Base-by-base conservation (phyloP, 345 rosid species). In the Heritiera fomes region DNA sequence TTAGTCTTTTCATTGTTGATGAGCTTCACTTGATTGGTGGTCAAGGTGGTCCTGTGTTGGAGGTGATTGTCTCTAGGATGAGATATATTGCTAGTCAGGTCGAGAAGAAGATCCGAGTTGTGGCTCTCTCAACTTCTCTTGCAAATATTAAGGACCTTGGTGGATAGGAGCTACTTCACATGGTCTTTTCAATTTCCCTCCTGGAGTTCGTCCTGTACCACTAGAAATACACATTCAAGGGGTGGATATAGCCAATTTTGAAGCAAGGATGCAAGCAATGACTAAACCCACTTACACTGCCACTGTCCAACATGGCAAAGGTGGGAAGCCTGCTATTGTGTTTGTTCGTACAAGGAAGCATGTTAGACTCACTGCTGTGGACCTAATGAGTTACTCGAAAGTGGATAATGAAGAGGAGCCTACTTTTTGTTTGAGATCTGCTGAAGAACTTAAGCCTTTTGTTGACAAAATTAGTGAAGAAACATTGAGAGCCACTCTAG, bases 251-350 rank as follows among this genome's bases (percentile, higher is more conserved):
- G 86, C 93, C 61, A 91, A 89, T 83, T 94, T 92, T 71, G 97
- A 94, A 82, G 98, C 97, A 52, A 93, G 98, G 88, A 95, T 95
- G 96, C 94, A 91, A 86, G 97, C 93, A 8, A 92, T 94, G 99
- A 90, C 97, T 6, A 96, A 96, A 82, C 95, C 93, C 40, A 89
- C 99, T 3, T 92, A 90, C 86, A 92, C 94, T 28, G 89, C 94
- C 56, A 88, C 94, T 71, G 87, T 88, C 65, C 97, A 96, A 77
- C 95, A 94, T 79, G 97, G 94, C 73, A 89, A 88, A 88, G 86
- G 82, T 64, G 85, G 78, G 77, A 92, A 96, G 87, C 99, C 97
- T 7, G 98, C 97, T 65, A 86, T 91, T 45, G 89, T 91, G 75
- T 96, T 89, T 84, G 98, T 92, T 76, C 97, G 98, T n/a, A 91